A percentile compares a stretch with the other conserved stretches of the same genome.
phyloP scores from a whole-genome alignment of 129 eudicot species.

The Arctium minus region DNA sequence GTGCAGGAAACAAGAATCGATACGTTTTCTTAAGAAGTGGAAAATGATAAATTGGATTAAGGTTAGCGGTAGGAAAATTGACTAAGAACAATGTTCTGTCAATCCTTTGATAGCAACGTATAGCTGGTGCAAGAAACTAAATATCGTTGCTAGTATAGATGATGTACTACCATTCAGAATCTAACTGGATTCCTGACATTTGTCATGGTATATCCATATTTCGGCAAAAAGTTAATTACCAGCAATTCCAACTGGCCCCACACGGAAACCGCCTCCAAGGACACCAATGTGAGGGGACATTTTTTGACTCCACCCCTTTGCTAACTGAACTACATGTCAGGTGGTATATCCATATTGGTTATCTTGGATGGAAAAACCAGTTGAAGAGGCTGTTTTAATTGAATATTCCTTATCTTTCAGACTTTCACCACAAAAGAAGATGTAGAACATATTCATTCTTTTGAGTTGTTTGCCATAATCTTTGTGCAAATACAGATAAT shows the following conservation, averaged over 20 bases:
- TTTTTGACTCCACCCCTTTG: too few species aligned
- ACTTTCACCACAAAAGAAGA: background rate
- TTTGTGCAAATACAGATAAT: background rate
- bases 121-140: slow-evolving; percentile 1
- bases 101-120: background rate
- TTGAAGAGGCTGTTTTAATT: background rate
- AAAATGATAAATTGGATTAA: background rate
- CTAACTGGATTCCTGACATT: slow-evolving; percentile 9
- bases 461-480: slow-evolving; percentile 8
- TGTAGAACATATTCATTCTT: background rate
- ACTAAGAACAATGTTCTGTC: background rate
- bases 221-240: too few species aligned
- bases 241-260: too few species aligned
- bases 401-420: background rate
- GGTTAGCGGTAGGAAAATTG: background rate
- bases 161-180: slow-evolving; percentile 13
- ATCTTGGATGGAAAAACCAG: background rate
- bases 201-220: background rate
- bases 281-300: too few species aligned
- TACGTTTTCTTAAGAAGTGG: background rate
- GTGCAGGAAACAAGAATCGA: background rate
- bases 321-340: too few species aligned
- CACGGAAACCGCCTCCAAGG: too few species aligned
- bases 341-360: background rate
- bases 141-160: slow-evolving; percentile 6